phyloP scores from a whole-genome alignment of 768 basidiomycete species.

The Strobilomyces echinocephalus region DNA sequence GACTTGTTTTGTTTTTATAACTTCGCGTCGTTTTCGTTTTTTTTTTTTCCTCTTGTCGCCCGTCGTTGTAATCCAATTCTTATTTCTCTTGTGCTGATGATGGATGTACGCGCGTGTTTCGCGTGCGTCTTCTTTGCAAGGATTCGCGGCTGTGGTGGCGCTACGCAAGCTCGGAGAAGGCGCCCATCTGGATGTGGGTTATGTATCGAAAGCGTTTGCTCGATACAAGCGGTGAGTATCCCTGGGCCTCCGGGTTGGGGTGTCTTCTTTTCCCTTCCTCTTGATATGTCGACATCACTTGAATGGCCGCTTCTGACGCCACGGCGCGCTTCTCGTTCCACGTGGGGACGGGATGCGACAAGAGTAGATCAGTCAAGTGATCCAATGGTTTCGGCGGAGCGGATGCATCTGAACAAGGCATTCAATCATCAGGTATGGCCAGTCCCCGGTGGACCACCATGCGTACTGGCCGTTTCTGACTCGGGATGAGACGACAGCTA shows the following conservation, averaged over 20 bases:
- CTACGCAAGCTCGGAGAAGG: not conserved
- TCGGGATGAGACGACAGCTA: no score
- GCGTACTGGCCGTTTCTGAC: not conserved
- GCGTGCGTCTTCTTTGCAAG: not conserved
- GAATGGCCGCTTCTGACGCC: no score
- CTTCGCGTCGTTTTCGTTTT: not conserved
- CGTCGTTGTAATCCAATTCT: constrained; percentile 4
- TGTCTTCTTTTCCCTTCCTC: no score
- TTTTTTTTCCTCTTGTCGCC: not conserved
- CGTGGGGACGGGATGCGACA: no score
- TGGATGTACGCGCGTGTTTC: not conserved
- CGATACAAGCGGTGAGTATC: not conserved
- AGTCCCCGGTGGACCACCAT: constrained; percentile 3
- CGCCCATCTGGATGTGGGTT: not conserved
- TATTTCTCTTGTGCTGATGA: not conserved
- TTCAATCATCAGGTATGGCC: no score
- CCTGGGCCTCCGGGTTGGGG: no score
- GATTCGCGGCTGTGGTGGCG: not conserved
- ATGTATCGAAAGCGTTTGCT: not conserved
- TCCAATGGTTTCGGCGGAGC: no score
- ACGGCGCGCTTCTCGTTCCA: no score
- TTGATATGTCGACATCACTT: no score
- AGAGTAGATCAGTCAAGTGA: no score
- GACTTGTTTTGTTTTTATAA: not conserved
- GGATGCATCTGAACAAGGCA: no score